Evolutionary conservation across 2,329 filamentous ascomycete genomes (phyloP).

Genomic region (Myriosclerotinia scirpicola): DNA sequence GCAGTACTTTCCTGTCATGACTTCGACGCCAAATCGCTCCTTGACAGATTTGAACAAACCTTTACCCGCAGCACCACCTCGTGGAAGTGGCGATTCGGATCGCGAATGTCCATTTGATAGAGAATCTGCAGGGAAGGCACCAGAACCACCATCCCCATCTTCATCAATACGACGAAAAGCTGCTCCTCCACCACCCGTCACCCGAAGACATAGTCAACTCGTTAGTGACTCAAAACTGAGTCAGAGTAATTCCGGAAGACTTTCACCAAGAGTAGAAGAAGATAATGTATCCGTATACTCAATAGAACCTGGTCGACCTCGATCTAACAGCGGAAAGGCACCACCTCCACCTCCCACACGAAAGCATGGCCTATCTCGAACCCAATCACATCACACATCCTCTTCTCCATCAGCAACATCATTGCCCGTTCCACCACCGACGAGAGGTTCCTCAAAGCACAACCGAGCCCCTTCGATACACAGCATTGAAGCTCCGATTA

Average conservation of each 20-base stretch:
- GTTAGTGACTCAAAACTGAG: conserved; percentile 35
- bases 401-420: conserved; percentile 38
- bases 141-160: conserved; percentile 45
- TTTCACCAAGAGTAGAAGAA: conserved; percentile 38
- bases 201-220: conserved; percentile 40
- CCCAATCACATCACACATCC: conserved; percentile 29
- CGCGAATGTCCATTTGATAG: conserved; percentile 54
- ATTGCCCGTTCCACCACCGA: conserved; percentile 46
- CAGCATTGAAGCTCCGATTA: conserved; percentile 33
- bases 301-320: conserved; percentile 27
- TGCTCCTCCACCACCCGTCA: conserved; percentile 45
- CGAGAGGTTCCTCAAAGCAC: conserved; percentile 33
- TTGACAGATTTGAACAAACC: conserved; percentile 60
- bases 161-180: conserved; percentile 40
- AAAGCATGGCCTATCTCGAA: conserved; percentile 33
- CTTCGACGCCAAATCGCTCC: conserved; percentile 36
- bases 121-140: conserved; percentile 53
- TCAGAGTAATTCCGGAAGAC: conserved; percentile 32
- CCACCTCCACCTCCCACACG: conserved; percentile 42
- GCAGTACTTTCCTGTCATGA: conserved; percentile 30
- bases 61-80: conserved; percentile 54
- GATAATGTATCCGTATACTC: conserved; percentile 29
- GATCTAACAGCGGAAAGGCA: conserved; percentile 30
- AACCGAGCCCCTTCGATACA: conserved; percentile 34
- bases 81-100: conserved; percentile 46